A percentile compares a stretch with the other conserved stretches of the same genome.
These are phyloP conservation scores for Penicillium hesseltinei DNA, from an alignment of 2,329 filamentous ascomycete genomes.

Conservation along the genomic window DNA sequence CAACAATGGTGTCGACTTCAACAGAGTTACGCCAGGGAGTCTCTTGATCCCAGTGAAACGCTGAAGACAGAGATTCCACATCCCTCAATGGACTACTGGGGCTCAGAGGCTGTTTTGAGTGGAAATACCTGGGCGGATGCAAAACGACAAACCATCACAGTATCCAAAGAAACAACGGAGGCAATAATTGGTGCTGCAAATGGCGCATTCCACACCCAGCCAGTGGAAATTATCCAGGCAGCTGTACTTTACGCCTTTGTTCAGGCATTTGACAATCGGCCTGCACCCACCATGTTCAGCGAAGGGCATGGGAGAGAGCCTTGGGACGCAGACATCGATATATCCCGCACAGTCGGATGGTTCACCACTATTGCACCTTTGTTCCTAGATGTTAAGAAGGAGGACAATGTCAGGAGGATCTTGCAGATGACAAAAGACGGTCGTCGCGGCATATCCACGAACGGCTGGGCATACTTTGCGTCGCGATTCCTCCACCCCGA, in stretches of 20 bases:
- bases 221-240: constrained; percentile 37
- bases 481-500: constrained; percentile 26
- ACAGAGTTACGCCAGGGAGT: neutral
- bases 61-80: constrained; percentile 3
- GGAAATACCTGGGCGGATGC: neutral
- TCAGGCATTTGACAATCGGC: constrained; percentile 55
- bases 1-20: constrained; percentile 20
- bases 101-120: neutral
- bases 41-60: neutral
- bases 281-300: constrained; percentile 50
- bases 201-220: constrained; percentile 10
- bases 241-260: constrained; percentile 57
- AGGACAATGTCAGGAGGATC: too few species aligned
- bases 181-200: constrained; percentile 13
- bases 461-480: constrained; percentile 53
- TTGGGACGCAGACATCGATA: constrained; percentile 49
- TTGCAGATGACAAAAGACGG: constrained; percentile 14
- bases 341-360: constrained; percentile 60
- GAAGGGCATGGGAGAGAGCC: constrained; percentile 41
- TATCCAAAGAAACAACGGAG: neutral
- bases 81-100: constrained; percentile 7
- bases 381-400: neutral
- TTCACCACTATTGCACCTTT: constrained; percentile 57
- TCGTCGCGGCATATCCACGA: constrained; percentile 46
- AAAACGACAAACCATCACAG: neutral